Evolutionary conservation across 2,329 filamentous ascomycete genomes (phyloP).

Genomic region (Mycosphaerella sp.): DNA sequence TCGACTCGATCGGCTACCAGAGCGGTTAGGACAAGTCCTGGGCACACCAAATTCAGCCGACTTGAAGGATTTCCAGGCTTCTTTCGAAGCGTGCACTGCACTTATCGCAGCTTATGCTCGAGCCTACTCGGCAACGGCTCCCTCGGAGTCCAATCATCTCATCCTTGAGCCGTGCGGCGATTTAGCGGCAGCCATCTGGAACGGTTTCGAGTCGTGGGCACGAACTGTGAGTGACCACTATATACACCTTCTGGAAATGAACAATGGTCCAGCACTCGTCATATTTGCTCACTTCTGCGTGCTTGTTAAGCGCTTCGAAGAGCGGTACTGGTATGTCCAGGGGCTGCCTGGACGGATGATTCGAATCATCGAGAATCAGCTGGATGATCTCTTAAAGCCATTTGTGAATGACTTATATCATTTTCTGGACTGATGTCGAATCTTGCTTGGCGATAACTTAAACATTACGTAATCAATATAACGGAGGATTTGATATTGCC

Average conservation of each 20-base stretch:
- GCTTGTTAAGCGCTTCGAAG: conserved; percentile 7
- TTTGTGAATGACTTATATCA: conserved; percentile 7
- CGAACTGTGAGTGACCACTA: conserved; percentile 11
- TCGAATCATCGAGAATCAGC: conserved; percentile 5
- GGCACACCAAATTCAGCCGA: background rate
- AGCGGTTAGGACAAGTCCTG: background rate
- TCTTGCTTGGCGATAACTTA: no score
- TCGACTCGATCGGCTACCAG: conserved; percentile 4
- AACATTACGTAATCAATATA: no score
- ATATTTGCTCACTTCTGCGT: conserved; percentile 12
- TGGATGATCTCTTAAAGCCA: conserved; percentile 10
- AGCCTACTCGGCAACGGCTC: conserved; percentile 1
- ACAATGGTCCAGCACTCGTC: conserved; percentile 3
- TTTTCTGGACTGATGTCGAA: conserved; percentile 2
- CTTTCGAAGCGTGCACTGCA: conserved; percentile 7
- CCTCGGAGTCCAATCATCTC: background rate
- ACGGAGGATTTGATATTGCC: no score
- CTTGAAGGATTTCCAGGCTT: conserved; percentile 7
- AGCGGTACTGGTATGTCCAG: conserved; percentile 11
- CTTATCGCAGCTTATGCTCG: conserved; percentile 13
- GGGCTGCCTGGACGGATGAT: conserved; percentile 7
- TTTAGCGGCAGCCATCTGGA: conserved; percentile 5
- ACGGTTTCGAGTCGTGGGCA: conserved; percentile 11
- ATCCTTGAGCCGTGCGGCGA: background rate
- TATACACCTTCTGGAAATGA: conserved; percentile 6